Percentiles rank a stretch among this genome's conserved stretches.
phyloP scores from a whole-genome alignment of 768 basidiomycete genomes.

The Lepiota subincarnata region DNA sequence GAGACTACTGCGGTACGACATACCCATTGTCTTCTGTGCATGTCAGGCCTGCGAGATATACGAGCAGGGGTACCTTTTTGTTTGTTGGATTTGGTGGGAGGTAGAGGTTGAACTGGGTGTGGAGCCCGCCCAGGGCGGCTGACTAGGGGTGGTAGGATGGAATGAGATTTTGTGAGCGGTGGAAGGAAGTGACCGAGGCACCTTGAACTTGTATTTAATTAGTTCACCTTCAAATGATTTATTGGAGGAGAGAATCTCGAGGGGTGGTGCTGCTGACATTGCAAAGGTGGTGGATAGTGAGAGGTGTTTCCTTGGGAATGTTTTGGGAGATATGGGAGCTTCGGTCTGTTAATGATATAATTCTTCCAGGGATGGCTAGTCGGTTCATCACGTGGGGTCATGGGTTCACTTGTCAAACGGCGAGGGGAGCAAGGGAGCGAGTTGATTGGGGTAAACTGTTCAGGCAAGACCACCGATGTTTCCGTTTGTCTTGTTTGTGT shows the following conservation, averaged over 20 bases:
- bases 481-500: not conserved
- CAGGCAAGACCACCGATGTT: not conserved
- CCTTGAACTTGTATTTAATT: slow-evolving; percentile 85
- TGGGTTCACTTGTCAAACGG: not conserved
- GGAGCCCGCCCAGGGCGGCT: slow-evolving; percentile 59
- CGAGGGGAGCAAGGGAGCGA: not conserved
- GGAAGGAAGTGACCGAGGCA: slow-evolving; percentile 11
- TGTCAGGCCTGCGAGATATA: slow-evolving; percentile 86
- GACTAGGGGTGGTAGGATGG: slow-evolving; percentile 43
- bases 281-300: not conserved
- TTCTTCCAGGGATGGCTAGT: slow-evolving; percentile 5
- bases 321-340: slow-evolving; percentile 7
- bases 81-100: slow-evolving; percentile 58
- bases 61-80: slow-evolving; percentile 58
- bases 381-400: slow-evolving; percentile 9
- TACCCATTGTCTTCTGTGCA: slow-evolving; percentile 95
- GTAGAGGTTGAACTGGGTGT: slow-evolving; percentile 86
- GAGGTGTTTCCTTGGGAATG: slow-evolving; percentile 1
- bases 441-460: not conserved
- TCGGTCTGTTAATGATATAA: slow-evolving; percentile 7
- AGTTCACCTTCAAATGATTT: slow-evolving; percentile 79
- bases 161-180: not conserved
- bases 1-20: slow-evolving; percentile 15
- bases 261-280: slow-evolving; percentile 16
- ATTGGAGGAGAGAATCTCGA: slow-evolving; percentile 73